These are phyloP conservation scores for Cyberlindnera suaveolens DNA, from an alignment of 805 yeast species.

Conservation along the genomic window DNA sequence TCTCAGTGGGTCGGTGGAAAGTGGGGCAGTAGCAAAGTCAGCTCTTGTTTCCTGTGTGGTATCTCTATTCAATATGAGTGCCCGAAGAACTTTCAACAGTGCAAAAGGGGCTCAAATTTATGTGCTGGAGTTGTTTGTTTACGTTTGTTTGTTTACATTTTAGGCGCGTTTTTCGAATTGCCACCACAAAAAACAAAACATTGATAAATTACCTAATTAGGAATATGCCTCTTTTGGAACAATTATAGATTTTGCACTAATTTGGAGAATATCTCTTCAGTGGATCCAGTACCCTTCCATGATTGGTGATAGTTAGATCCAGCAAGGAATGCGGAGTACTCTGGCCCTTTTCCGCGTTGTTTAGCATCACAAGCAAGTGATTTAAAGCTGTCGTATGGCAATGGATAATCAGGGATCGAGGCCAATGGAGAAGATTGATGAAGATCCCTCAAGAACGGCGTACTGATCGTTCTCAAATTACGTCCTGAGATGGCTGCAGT, in stretches of 20 bases:
- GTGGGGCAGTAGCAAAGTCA: too few species aligned
- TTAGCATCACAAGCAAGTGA: conserved; percentile 7
- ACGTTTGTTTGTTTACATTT: conserved; percentile 8
- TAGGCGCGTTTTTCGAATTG: background rate
- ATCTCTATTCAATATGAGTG: too few species aligned
- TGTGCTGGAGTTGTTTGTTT: conserved; percentile 1
- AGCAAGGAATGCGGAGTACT: conserved; percentile 12
- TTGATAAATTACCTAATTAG: background rate
- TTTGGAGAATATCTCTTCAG: conserved; percentile 8
- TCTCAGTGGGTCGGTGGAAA: too few species aligned
- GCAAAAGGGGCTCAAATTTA: too few species aligned
- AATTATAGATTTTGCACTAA: background rate
- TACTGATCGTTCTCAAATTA: conserved; percentile 18
- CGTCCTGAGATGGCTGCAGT: conserved; percentile 21
- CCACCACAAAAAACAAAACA: background rate
- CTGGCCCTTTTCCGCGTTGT: background rate
- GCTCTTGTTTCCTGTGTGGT: background rate
- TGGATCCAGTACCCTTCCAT: conserved; percentile 14
- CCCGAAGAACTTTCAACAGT: too few species aligned
- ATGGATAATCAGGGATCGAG: conserved; percentile 20
- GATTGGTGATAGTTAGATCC: conserved; percentile 14
- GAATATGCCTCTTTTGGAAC: background rate
- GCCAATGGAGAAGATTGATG: background rate
- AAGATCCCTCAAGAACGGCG: conserved; percentile 20
- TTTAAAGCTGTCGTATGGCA: conserved; percentile 23